Evolutionary conservation across 306 rosid genomes (phyloP), one percentile per base, ranked within the genome.

Genomic region (Comarum palustre): DNA sequence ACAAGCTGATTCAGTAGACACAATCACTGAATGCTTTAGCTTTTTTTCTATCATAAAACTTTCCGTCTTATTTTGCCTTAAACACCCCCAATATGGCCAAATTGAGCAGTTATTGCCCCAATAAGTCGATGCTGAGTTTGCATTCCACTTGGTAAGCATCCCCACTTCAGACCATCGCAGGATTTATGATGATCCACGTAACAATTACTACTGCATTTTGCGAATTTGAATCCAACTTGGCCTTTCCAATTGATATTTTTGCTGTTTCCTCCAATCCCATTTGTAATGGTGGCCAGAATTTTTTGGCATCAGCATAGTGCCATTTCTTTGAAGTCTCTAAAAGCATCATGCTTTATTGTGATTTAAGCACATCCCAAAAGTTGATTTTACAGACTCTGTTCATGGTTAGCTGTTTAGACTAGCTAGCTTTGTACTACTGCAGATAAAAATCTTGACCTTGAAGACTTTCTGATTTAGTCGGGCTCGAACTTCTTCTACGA

Each of bases 71-170:
- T 72, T 51, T 15, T 36, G 15, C 34, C 22, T 27, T 74, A 70
- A 77, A 36, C 61, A 72, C 75, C 80, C 72, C 74, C 82, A 85
- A 84, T 74, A 77, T 16, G 83, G 78, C 66, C 90, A 85, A 92
- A 89, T 87, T 88, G 94, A 84, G 85, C 41, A 71, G 70, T 81
- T 83, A 67, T 84, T 72, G 78, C 82, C 74, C 82, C 75, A 72
- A 82, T 66, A 58, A 77, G 89, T 89, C 54, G 96, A 83, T 86
- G 91, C 86, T 78, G 94, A 92, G 90, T 88, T 71, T 82, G 94
- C 87, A 82, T 85, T 88, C 98, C 98, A 92, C 96, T 89, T 52
- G 31, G 42, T 46, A 50, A 77, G 90, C 80, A 84, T 88, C 85
- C 48, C 83, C 77, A 82, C 86, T 77, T 84, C 76, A 74, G 38